These are phyloP conservation scores for Naganishia antarctica DNA, from an alignment of 768 basidiomycete species.

Conservation along the genomic window DNA sequence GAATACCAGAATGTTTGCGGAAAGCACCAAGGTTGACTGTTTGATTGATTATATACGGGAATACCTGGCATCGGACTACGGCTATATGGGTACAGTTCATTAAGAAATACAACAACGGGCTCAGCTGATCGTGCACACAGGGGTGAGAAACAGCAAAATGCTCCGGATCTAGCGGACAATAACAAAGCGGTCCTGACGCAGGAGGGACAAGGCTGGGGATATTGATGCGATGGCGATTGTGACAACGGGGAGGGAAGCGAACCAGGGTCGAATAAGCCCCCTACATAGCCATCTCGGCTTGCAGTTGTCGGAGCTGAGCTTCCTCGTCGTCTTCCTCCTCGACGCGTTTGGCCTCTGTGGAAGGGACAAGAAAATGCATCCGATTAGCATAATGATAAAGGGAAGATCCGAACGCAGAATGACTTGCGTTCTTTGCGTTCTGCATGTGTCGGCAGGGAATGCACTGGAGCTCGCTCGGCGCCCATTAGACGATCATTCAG, in stretches of 20 bases:
- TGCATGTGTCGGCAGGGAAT: constrained; percentile 53
- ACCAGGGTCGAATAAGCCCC: neutral
- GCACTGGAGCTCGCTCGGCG: constrained; percentile 83
- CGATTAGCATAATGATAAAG: too few species aligned
- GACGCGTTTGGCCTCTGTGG: constrained; percentile 34
- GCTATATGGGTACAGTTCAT: neutral
- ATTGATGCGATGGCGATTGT: neutral
- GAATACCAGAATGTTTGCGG: too few species aligned
- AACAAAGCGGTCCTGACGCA: neutral
- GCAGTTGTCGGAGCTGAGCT: constrained; percentile 76
- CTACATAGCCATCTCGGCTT: constrained; percentile 57
- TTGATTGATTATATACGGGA: neutral
- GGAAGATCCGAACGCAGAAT: neutral
- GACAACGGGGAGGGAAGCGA: neutral
- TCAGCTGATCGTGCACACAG: neutral
- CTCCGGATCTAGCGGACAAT: neutral
- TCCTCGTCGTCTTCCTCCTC: constrained; percentile 85
- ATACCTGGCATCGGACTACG: neutral
- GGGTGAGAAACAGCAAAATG: neutral
- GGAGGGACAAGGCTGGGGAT: neutral
- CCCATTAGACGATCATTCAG: constrained; percentile 77
- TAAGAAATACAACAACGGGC: neutral
- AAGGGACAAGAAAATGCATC: neutral
- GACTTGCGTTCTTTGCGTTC: constrained; percentile 35
- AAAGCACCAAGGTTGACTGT: too few species aligned